phyloP scores from a whole-genome alignment of 139 green algal genomes.

The Coelastrella sp. region DNA sequence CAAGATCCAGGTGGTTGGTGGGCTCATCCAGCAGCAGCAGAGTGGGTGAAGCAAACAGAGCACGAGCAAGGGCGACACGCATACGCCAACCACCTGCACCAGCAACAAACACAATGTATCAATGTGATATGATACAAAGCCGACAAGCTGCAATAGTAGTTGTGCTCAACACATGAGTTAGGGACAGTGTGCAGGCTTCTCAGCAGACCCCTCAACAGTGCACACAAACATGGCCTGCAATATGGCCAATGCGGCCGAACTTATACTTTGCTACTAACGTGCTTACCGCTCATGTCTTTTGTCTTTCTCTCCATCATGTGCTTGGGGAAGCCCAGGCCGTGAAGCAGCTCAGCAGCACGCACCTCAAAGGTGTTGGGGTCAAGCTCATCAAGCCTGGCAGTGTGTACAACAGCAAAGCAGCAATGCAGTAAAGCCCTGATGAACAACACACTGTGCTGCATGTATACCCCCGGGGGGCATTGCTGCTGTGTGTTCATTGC shows the following conservation, averaged over 20 bases:
- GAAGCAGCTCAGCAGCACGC: slow-evolving; percentile 75
- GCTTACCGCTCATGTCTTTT: slow-evolving; percentile 48
- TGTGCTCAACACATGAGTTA: not conserved
- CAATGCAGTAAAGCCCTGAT: too few relatives aligned
- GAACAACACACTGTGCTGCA: too few relatives aligned
- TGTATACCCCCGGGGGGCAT: too few relatives aligned
- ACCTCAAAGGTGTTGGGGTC: slow-evolving; percentile 75
- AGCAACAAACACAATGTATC: not conserved
- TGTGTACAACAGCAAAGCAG: too few relatives aligned
- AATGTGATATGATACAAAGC: too few relatives aligned
- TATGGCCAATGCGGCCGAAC: too few relatives aligned
- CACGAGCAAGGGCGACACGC: slow-evolving; percentile 86
- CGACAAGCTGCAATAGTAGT: not conserved
- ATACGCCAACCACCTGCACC: slow-evolving; percentile 68
- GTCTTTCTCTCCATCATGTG: slow-evolving; percentile 68
- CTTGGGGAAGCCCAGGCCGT: slow-evolving; percentile 83
- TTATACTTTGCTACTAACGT: too few relatives aligned
- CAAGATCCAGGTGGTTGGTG: slow-evolving; percentile 86
- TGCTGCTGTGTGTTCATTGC: too few relatives aligned
- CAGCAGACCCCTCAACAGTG: too few relatives aligned
- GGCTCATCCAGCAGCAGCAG: slow-evolving; percentile 95
- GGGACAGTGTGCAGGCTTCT: too few relatives aligned
- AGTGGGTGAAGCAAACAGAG: slow-evolving; percentile 86
- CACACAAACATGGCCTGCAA: too few relatives aligned
- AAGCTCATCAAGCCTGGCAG: slow-evolving; percentile 76